Evolutionary conservation across 2,329 filamentous ascomycete genomes (phyloP).

Genomic region (Sarocladium brachiariae): DNA sequence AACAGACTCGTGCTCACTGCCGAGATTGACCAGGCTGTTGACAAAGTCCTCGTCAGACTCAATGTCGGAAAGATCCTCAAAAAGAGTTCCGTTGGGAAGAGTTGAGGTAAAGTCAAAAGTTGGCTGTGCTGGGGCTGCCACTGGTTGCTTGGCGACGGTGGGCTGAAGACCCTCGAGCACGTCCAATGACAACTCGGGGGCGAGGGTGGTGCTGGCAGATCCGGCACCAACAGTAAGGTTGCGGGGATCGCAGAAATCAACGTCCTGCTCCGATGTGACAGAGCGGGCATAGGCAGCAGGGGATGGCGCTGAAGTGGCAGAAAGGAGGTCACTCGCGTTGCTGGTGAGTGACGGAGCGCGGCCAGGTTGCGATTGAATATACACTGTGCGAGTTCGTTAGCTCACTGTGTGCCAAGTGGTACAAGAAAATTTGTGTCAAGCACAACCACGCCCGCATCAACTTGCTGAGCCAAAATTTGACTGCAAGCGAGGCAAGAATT

Average conservation of each 20-base stretch:
- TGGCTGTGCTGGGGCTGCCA: slow-evolving; percentile 33
- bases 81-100: slow-evolving; percentile 57
- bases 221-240: slow-evolving; percentile 66
- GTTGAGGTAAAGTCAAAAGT: slow-evolving; percentile 46
- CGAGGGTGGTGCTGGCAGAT: slow-evolving; percentile 41
- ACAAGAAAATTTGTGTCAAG: too few species aligned
- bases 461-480: too few species aligned
- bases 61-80: slow-evolving; percentile 82
- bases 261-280: slow-evolving; percentile 60
- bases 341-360: slow-evolving; percentile 53
- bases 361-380: slow-evolving; percentile 39
- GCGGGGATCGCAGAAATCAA: slow-evolving; percentile 86
- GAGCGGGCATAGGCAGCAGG: slow-evolving; percentile 72
- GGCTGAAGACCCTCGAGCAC: slow-evolving; percentile 52
- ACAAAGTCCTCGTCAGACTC: slow-evolving; percentile 84
- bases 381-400: too few species aligned
- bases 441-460: too few species aligned
- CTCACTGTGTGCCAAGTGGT: too few species aligned
- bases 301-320: slow-evolving; percentile 72
- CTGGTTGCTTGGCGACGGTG: slow-evolving; percentile 37
- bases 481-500: too few species aligned
- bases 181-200: slow-evolving; percentile 57
- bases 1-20: slow-evolving; percentile 33
- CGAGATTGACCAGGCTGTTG: slow-evolving; percentile 66
- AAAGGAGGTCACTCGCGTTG: slow-evolving; percentile 64